These are phyloP conservation scores for Cladophialophora carrionii DNA, from an alignment of 2,329 filamentous ascomycete genomes.

Conservation along the genomic window DNA sequence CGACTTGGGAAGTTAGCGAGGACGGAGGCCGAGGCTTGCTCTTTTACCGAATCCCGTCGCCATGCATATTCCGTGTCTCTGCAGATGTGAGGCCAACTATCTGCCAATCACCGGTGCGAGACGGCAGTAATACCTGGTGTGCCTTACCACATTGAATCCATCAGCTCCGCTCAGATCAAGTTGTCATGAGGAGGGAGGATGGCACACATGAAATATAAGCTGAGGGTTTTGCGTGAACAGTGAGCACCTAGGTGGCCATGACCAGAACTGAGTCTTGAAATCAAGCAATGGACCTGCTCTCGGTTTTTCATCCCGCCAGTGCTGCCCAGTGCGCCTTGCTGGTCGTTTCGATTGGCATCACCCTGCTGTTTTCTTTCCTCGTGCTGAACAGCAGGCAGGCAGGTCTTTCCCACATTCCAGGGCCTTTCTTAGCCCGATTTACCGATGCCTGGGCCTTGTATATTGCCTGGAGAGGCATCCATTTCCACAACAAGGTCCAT, in stretches of 20 bases:
- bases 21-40: not conserved
- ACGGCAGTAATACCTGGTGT: not conserved
- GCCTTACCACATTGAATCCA: not conserved
- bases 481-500: constrained; percentile 23
- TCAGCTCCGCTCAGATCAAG: not conserved
- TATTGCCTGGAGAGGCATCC: constrained; percentile 33
- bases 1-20: not conserved
- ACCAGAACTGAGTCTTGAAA: too few species aligned
- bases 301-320: not conserved
- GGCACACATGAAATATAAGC: not conserved
- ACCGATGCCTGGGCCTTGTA: constrained; percentile 36
- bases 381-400: constrained; percentile 12
- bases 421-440: constrained; percentile 36
- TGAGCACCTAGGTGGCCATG: not conserved
- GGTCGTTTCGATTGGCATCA: not conserved
- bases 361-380: constrained; percentile 4
- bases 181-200: not conserved
- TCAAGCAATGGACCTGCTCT: not conserved
- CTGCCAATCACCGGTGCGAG: not conserved
- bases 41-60: not conserved
- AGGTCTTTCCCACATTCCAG: constrained; percentile 45
- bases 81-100: not conserved
- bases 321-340: constrained; percentile 2
- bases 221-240: not conserved
- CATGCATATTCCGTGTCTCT: constrained; percentile 4